Conservation (phyloP, 768 basidiomycete species). For the Lyophyllum atratum region DNA sequence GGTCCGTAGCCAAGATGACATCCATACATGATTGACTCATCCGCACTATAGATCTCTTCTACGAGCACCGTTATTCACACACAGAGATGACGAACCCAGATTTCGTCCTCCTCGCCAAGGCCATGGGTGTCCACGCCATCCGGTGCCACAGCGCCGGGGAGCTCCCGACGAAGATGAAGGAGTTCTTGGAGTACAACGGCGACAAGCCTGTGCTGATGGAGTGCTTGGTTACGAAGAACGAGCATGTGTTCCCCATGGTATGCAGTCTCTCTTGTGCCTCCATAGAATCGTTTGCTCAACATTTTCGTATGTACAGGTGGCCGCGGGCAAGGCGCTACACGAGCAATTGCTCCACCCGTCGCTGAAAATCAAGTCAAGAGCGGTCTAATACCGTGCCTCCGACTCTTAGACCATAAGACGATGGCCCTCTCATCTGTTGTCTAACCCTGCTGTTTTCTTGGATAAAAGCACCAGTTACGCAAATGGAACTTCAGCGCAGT, state of each 20-base stretch:
- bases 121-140: conserved; percentile 94
- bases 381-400: no score
- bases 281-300: conserved; percentile 3
- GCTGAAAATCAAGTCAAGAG: conserved; percentile 19
- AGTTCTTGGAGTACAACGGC: conserved; percentile 94
- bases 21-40: neutral
- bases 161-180: conserved; percentile 95
- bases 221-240: conserved; percentile 79
- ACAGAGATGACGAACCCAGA: conserved; percentile 95
- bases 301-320: conserved; percentile 48
- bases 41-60: conserved; percentile 75
- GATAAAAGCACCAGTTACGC: neutral
- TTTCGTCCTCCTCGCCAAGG: conserved; percentile 84
- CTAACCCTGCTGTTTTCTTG: neutral
- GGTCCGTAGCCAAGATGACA: conserved; percentile 44
- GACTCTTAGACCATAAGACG: no score
- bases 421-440: no score
- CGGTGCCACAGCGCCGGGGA: conserved; percentile 71
- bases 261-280: conserved; percentile 15
- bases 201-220: conserved; percentile 89
- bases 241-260: conserved; percentile 93
- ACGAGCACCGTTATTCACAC: conserved; percentile 95
- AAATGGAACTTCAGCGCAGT: conserved; percentile 4
- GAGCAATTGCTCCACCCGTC: conserved; percentile 82
- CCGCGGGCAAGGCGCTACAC: conserved; percentile 93